These are phyloP conservation scores for Penicillium angulare DNA, from an alignment of 495 filamentous ascomycete genomes.

Conservation along the genomic window DNA sequence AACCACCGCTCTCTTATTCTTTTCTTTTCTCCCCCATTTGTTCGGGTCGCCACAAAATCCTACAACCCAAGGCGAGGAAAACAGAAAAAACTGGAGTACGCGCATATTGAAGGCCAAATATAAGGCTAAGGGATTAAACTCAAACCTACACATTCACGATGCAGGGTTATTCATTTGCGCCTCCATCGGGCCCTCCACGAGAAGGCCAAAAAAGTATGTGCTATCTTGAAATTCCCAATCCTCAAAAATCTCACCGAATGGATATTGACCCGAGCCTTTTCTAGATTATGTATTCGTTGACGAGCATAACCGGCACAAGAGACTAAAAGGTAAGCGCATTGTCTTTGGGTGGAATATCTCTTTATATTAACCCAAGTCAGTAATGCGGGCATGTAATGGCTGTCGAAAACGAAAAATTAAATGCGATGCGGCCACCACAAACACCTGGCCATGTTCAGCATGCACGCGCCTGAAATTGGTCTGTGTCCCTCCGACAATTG, in stretches of 20 bases:
- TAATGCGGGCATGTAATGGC: conserved; percentile 98
- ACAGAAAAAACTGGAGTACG: neutral
- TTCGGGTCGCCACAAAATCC: no score
- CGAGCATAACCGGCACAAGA: conserved; percentile 97
- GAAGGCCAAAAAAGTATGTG: conserved; percentile 48
- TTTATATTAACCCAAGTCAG: conserved; percentile 41
- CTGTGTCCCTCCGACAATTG: conserved; percentile 87
- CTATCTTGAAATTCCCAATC: neutral
- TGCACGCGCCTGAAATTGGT: conserved; percentile 90
- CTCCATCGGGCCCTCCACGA: conserved; percentile 42
- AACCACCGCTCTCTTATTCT: neutral
- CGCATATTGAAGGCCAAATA: neutral
- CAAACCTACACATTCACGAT: conserved; percentile 15
- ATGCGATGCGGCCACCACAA: conserved; percentile 96
- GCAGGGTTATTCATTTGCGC: conserved; percentile 50
- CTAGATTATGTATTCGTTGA: conserved; percentile 99
- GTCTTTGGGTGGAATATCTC: neutral
- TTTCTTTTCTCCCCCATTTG: no score
- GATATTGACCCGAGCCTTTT: conserved; percentile 4
- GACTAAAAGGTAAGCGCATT: conserved; percentile 75
- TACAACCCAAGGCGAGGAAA: no score
- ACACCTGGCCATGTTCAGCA: conserved; percentile 96
- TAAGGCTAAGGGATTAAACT: neutral
- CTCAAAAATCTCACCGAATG: neutral
- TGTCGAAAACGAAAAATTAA: conserved; percentile 84